Evolutionary conservation across 768 basidiomycete species (phyloP), one percentile per base, ranked within the genome.

Genomic region (Suillus lakei): DNA sequence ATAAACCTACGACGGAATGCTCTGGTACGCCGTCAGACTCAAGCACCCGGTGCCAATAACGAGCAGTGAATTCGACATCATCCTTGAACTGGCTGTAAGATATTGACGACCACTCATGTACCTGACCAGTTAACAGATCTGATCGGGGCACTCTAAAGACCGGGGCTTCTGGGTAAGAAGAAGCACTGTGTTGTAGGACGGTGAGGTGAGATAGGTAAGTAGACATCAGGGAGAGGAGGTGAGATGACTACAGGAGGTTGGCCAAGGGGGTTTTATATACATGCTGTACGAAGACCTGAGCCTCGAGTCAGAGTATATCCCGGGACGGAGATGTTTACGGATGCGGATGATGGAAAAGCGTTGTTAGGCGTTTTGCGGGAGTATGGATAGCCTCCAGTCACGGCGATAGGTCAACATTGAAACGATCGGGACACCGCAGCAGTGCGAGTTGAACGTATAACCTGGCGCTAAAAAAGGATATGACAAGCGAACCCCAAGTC

Each of bases 1-100:
- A 93, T 63, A 92, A 75, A 23, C 91, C 91, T 46, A 93, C 80
- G 36, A 93, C 85, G 10, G 91, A 88, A 60, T 84, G 77, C 53
- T 76, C 78, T 34, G 80, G 77, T 59, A 92, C 80, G 44, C 81
- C 82, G 26, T 81, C 76, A 44, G 79, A 72, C 43, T 72, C 71
- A 50, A 93, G 80, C n/a, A 77, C 72, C 18, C 74, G 77, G 43
- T 84, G 81, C 87, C 91, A 93, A 73, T 90, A 83, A 53, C 81
- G 83, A 41, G 91, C 91, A 67, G 84, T 86, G 39, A 78, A 74
- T 71, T 91, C 88, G 69, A 93, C 88, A 64, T 93, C 88, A 21
- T 73, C 64, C 65, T 82, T 80, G 78, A 93, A 93, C 71, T 88
- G 84, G 16, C 67, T 70, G 77, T 90, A 93, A 61, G 88, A 84